These are phyloP conservation scores for Paraconiothyrium brasiliense DNA, from an alignment of 2,329 filamentous ascomycete genomes.

Conservation along the genomic window DNA sequence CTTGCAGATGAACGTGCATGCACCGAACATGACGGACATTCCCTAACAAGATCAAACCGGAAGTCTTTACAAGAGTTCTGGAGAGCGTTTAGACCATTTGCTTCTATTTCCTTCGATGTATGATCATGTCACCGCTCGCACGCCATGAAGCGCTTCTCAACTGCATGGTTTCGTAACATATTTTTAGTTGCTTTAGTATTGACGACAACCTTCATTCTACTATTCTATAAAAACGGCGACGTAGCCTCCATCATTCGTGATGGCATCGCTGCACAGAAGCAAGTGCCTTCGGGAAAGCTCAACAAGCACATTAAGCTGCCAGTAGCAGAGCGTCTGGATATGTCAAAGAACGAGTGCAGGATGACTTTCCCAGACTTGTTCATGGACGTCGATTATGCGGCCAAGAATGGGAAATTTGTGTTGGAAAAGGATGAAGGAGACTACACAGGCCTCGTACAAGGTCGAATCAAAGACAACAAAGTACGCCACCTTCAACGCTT, in stretches of 20 bases:
- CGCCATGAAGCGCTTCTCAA: constrained; percentile 16
- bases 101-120: constrained; percentile 1
- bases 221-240: too few species aligned
- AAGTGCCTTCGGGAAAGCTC: too few species aligned
- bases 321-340: too few species aligned
- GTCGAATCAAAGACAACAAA: constrained; percentile 6
- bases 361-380: too few species aligned
- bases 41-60: not conserved
- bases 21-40: not conserved
- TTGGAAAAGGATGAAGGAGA: too few species aligned
- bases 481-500: constrained; percentile 11
- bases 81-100: not conserved
- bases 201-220: not conserved
- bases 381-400: too few species aligned
- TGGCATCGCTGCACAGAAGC: too few species aligned
- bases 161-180: not conserved
- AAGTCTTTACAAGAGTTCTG: not conserved
- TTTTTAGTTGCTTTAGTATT: constrained; percentile 8
- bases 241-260: too few species aligned
- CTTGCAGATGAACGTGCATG: constrained; percentile 1
- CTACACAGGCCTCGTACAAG: too few species aligned
- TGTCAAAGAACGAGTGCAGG: too few species aligned
- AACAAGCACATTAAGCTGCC: too few species aligned
- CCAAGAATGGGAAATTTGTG: too few species aligned
- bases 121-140: not conserved